A percentile compares a stretch with the other conserved stretches of the same genome.
These are phyloP conservation scores for Calonectria ilicicola DNA, from an alignment of 2,329 filamentous ascomycete species.

Conservation along the genomic window DNA sequence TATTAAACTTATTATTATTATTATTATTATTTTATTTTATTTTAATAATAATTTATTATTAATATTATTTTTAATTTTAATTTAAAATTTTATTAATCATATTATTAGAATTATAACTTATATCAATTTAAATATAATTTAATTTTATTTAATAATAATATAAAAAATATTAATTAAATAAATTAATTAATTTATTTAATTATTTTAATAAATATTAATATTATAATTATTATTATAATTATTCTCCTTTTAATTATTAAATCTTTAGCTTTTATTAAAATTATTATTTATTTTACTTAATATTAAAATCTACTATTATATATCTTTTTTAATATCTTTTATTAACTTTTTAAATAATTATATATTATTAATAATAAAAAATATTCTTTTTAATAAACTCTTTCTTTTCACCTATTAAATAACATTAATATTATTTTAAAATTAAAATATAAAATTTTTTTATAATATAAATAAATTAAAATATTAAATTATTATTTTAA, in stretches of 20 bases:
- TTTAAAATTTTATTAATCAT: too few species aligned
- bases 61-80: too few species aligned
- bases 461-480: not conserved
- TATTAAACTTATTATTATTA: not conserved
- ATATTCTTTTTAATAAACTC: not conserved
- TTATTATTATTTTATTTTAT: not conserved
- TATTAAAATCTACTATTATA: not conserved
- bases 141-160: too few species aligned
- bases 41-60: too few species aligned
- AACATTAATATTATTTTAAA: not conserved
- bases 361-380: too few species aligned
- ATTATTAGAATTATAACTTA: too few species aligned
- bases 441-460: not conserved
- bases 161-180: too few species aligned
- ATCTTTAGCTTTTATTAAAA: not conserved
- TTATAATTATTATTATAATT: not conserved
- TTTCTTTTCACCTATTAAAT: not conserved
- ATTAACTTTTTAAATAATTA: not conserved
- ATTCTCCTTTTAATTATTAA: not conserved
- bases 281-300: not conserved
- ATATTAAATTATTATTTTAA: not conserved
- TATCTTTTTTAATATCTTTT: not conserved
- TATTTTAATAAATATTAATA: too few species aligned
- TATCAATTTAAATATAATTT: too few species aligned
- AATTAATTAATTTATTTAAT: too few species aligned